Conservation (phyloP, 768 basidiomycete species). For the Tulasnella calospora region DNA sequence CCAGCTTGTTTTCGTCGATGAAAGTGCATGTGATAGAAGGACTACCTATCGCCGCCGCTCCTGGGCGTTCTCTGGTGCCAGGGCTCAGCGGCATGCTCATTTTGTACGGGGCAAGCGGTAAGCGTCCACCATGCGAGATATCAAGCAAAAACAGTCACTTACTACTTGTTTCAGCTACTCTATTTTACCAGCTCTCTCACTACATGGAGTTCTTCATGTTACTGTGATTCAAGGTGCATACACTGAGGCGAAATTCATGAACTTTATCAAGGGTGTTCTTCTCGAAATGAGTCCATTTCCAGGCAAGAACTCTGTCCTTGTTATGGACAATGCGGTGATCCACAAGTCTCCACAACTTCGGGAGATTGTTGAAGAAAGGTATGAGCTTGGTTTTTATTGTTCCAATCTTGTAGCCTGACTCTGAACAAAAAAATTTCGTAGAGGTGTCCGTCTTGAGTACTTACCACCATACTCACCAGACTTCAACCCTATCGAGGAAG, state of each 20-base stretch:
- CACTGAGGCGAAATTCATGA: constrained; percentile 18
- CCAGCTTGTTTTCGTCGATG: constrained; percentile 26
- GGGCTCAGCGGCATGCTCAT: background rate
- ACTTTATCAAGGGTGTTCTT: constrained; percentile 29
- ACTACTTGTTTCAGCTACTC: too few relatives aligned
- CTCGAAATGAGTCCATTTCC: constrained; percentile 24
- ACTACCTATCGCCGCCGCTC: too few relatives aligned
- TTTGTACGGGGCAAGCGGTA: constrained; percentile 26
- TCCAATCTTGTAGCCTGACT: too few relatives aligned
- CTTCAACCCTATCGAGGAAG: constrained; percentile 29
- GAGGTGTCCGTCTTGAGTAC: constrained; percentile 24
- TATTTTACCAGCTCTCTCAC: background rate
- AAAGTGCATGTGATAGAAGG: constrained; percentile 13
- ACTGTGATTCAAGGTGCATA: background rate
- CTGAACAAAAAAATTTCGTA: too few relatives aligned
- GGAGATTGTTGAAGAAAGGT: constrained; percentile 26
- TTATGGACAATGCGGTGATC: constrained; percentile 27
- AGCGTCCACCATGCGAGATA: background rate
- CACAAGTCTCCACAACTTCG: constrained; percentile 3
- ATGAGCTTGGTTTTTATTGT: background rate
- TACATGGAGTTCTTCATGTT: background rate
- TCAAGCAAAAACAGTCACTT: too few relatives aligned
- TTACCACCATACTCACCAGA: constrained; percentile 28
- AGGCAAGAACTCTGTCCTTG: constrained; percentile 21
- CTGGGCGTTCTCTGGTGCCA: too few relatives aligned